Percentiles rank a stretch among this genome's conserved stretches.
Conservation (phyloP, 2,329 filamentous ascomycete species). For the Tolypocladium endophyticum region DNA sequence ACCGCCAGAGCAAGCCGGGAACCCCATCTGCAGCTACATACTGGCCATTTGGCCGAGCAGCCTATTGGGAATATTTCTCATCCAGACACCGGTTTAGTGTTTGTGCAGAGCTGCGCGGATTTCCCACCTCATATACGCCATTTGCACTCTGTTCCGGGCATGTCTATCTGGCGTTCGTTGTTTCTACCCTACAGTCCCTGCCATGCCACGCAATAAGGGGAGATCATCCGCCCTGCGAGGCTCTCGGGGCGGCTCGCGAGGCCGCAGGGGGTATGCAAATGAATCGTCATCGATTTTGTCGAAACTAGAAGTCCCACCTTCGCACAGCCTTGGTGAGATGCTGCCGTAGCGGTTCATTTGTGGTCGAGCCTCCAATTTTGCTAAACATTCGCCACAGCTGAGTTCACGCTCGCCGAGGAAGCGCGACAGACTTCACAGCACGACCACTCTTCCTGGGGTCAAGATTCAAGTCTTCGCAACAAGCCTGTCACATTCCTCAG, state of each 20-base stretch:
- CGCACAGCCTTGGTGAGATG: not conserved
- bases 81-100: not conserved
- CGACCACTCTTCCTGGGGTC: conserved; percentile 28
- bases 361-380: not conserved
- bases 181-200: not conserved
- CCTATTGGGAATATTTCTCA: not conserved
- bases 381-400: conserved; percentile 6
- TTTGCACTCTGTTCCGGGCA: not conserved
- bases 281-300: not conserved
- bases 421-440: conserved; percentile 37
- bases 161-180: not conserved
- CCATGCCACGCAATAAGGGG: not conserved
- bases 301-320: not conserved
- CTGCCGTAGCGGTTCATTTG: not conserved
- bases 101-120: not conserved
- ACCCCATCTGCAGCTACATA: not conserved
- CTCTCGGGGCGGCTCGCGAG: not conserved
- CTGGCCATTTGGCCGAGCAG: not conserved
- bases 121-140: not conserved
- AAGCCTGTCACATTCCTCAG: conserved; percentile 43
- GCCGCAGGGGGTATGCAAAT: not conserved
- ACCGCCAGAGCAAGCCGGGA: not conserved
- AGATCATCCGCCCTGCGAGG: not conserved
- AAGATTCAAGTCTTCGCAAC: conserved; percentile 31
- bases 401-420: conserved; percentile 30